Percentiles rank a stretch among this genome's conserved stretches.
phyloP scores from a whole-genome alignment of 495 filamentous ascomycete species.

The Corynascus novoguineensis region DNA sequence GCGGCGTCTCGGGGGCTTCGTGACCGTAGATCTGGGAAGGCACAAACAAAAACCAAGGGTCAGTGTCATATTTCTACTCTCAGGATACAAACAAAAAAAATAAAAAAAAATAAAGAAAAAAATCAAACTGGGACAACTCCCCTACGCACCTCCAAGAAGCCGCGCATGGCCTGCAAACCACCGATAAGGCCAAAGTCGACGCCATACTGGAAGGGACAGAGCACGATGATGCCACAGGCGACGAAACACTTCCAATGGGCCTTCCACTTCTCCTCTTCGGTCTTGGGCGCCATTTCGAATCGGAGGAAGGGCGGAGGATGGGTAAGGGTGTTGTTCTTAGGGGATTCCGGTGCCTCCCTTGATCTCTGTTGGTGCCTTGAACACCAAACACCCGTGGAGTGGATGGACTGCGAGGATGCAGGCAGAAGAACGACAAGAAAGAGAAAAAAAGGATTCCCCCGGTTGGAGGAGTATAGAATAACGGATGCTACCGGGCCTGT shows the following conservation, averaged over 20 bases:
- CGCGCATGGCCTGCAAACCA: conserved; percentile 56
- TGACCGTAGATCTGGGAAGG: conserved; percentile 36
- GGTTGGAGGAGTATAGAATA: background rate
- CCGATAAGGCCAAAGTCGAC: conserved; percentile 58
- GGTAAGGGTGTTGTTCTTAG: too few species aligned
- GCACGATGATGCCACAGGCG: conserved; percentile 45
- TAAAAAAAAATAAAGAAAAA: too few species aligned
- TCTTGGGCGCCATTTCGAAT: conserved; percentile 4
- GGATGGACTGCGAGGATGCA: background rate
- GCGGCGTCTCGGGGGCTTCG: conserved; percentile 34
- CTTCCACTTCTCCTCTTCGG: conserved; percentile 25
- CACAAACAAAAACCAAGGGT: background rate
- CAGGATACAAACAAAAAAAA: too few species aligned
- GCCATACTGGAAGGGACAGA: conserved; percentile 58
- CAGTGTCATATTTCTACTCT: background rate
- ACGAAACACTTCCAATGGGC: conserved; percentile 39
- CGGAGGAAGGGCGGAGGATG: background rate
- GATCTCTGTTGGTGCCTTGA: background rate
- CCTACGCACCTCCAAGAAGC: conserved; percentile 47
- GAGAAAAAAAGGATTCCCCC: background rate
- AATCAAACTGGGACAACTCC: too few species aligned
- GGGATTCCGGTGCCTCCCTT: too few species aligned
- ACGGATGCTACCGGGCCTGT: background rate
- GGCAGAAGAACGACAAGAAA: background rate
- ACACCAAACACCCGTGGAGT: background rate